Base-by-base conservation (phyloP, 2,329 filamentous ascomycete genomes). In the Meredithiella fracta region DNA sequence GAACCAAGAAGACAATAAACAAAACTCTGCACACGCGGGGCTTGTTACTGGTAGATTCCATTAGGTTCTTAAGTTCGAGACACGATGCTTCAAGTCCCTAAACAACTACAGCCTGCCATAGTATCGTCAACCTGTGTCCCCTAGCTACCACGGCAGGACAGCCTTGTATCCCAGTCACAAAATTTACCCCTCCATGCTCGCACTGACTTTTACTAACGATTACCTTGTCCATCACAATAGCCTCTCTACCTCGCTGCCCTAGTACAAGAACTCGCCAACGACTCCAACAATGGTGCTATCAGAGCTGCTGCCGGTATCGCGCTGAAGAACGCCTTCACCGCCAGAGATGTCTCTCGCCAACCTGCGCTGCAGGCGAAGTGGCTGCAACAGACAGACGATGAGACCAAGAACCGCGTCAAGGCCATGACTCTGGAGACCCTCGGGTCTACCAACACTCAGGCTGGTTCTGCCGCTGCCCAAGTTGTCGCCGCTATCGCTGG, bases 291-390 rank as follows among this genome's bases (percentile, higher is more conserved):
- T 67, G 79, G 85, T 62, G 80, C 87, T 67, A 92, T 96, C 67
- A 85, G 92, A 77, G 85, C 87, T 63, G 91, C 92, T 63, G 92
- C 92, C 64, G 92, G 90, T 80, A 80, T 98, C 64, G 91, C 92
- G 63, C 77, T 98, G 66, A 98, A 98, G 75, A 98, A 98, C 77
- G 86, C 92, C 65, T 97, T 98, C 74, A 88, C 87, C 66, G 86
- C 90, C 66, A 85, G 92, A 76, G 92, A 98, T 71, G 83, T 83
- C 66, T 74, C 81, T 65, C 85, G 89, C 67, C 82, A 95, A 72
- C 84, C 86, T 67, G 86, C 94, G 68, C 80, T 97, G 58, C 92
- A 97, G 73, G 78, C 82, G 66, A 89, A 94, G 83, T 98, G 92
- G 92, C 75, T 92, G 60, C 80, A 83, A 68, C 82, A 86, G 67